phyloP scores from a whole-genome alignment of 2,329 filamentous ascomycete genomes.

The Fusarium armeniacum region DNA sequence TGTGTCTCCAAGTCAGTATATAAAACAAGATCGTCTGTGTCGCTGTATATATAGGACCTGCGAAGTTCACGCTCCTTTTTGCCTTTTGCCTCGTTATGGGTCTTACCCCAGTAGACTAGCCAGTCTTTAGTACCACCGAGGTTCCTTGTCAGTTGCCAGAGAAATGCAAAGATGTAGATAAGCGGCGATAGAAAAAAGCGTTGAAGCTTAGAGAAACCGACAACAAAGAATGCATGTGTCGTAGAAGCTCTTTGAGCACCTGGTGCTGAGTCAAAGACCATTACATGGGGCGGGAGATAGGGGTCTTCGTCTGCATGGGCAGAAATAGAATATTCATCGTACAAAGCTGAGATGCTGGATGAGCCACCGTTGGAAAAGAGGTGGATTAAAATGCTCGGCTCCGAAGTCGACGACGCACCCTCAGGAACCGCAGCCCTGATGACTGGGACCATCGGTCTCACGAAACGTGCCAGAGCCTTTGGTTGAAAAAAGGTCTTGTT shows the following conservation, averaged over 20 bases:
- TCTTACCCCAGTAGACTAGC: conserved; percentile 13
- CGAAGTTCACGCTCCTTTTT: conserved; percentile 24
- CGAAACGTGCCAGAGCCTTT: background rate
- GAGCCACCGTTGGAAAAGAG: conserved; percentile 30
- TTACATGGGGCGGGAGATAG: conserved; percentile 14
- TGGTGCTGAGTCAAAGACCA: conserved; percentile 28
- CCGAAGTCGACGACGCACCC: background rate
- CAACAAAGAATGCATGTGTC: conserved; percentile 11
- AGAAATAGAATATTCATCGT: conserved; percentile 15
- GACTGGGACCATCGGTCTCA: background rate
- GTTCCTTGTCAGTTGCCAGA: background rate
- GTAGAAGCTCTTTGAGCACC: background rate
- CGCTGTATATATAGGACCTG: conserved; percentile 30
- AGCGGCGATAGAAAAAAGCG: background rate
- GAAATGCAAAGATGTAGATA: background rate
- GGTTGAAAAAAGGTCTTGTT: conserved; percentile 17
- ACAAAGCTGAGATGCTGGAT: conserved; percentile 6
- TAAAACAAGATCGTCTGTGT: conserved; percentile 7
- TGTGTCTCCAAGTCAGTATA: conserved; percentile 2
- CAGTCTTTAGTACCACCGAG: conserved; percentile 8
- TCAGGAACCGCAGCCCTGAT: conserved; percentile 1
- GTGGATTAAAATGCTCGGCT: conserved; percentile 16
- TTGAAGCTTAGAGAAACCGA: background rate
- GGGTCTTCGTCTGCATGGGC: background rate
- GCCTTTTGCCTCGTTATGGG: conserved; percentile 17